Evolutionary conservation across 1,284 basidiomycete genomes (phyloP).

Genomic region (Ustilago shanxiensis): DNA sequence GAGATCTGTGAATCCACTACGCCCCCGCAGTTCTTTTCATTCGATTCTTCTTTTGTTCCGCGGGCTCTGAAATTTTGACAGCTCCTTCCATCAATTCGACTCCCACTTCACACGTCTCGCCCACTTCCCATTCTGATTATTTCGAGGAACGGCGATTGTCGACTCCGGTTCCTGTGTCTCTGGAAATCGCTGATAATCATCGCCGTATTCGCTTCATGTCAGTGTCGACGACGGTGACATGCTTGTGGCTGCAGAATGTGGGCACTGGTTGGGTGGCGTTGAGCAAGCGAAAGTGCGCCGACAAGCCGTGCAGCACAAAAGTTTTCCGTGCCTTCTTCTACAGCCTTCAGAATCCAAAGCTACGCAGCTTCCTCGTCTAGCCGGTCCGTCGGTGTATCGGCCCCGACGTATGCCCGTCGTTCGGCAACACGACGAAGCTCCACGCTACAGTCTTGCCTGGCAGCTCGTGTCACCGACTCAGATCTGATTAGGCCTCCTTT

Average conservation of each 20-base stretch:
- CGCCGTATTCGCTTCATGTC: not conserved
- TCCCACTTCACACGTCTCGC: not conserved
- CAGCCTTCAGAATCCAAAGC: not conserved
- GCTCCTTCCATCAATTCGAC: not conserved
- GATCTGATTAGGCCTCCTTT: not conserved
- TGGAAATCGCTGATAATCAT: not conserved
- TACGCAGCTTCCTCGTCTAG: not conserved
- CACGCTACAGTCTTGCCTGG: not conserved
- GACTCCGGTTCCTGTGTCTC: not conserved
- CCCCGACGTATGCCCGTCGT: not conserved
- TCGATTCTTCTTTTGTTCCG: not conserved
- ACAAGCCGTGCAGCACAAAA: not conserved
- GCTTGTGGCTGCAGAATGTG: slow-evolving; percentile 1
- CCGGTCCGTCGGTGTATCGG: not conserved
- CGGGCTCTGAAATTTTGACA: not conserved
- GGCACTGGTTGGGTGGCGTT: slow-evolving; percentile 3
- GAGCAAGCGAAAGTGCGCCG: slow-evolving; percentile 1
- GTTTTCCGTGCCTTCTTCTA: not conserved
- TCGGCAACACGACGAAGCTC: not conserved
- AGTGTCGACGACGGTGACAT: not conserved
- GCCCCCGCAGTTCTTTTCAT: not conserved
- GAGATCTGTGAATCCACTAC: not conserved
- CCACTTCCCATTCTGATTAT: not conserved
- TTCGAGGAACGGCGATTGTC: not conserved
- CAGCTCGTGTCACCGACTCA: not conserved